Base-by-base conservation (phyloP, 371 early-diverging fungal genomes). In the Synchytrium microbalum region DNA sequence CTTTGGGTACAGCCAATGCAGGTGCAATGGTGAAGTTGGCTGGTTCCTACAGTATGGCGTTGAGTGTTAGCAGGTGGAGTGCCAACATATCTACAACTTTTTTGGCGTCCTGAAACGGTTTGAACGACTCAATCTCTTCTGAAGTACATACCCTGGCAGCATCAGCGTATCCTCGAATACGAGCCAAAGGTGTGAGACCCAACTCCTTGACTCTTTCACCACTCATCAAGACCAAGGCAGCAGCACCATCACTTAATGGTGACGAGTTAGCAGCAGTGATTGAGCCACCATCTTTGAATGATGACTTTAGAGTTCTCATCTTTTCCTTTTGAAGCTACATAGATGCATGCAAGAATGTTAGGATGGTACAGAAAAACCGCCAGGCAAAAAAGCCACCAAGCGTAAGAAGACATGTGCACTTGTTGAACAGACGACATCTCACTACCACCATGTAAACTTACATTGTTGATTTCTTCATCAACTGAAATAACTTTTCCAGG, bases 181-280 rank as follows among this genome's bases (percentile, higher is more conserved):
- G 75, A 62, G 92, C 92, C 38, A 95, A 63, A 31, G 95, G 92
- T 75, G 84, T 88, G 64, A 93, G 75, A 53, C 90, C 89, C 26
- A 89, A 79, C 67, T 86, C 81, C 24, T 67, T 61, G 24, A 91
- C 88, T 68, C 88, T 88, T 54, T 76, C 77, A 59, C 86, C 88
- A 32, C 90, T 89, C 30, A 88, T 86, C 63, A 97, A 77, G 29
- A 96, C 79, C n/a, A 98, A 68, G 32, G 95, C 95, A 63, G 92
- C 86, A 52, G 95, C 98, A 65, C 98, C 99, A 74, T 98, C 99
- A 38, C 85, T 88, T 31, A 98, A 81, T 28, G 93, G 87, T 25
- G 92, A 91, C 2, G 97, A 86, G 80, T 97, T 98, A 66, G 94
- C 93, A 8, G 99, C 95, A 52, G 99, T 96, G 62, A 96, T 93